Percentiles rank a stretch among this genome's conserved stretches.
Evolutionary conservation across 352 stramenopile genomes (phyloP).

Genomic region (Globisporangium spiculum): DNA sequence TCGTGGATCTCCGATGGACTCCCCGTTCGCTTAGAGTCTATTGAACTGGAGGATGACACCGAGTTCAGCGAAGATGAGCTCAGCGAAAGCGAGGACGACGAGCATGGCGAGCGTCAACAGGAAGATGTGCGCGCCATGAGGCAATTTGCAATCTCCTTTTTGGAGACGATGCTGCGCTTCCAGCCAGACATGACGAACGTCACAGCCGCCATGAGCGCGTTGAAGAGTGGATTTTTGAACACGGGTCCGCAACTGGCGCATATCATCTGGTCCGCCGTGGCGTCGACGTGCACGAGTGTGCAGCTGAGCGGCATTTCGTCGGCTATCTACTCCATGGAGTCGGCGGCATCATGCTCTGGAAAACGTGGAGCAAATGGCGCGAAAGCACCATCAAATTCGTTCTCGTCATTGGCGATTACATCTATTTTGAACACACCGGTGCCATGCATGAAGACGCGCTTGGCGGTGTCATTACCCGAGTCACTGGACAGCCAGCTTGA

Average conservation of each 20-base stretch:
- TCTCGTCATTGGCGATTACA: constrained; percentile 71
- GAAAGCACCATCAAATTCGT: constrained; percentile 25
- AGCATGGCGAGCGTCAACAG: constrained; percentile 16
- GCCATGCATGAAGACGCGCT: constrained; percentile 52
- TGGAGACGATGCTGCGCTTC: constrained; percentile 66
- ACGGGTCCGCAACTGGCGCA: constrained; percentile 66
- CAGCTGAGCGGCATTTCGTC: constrained; percentile 73
- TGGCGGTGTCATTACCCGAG: constrained; percentile 67
- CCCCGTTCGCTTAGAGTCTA: constrained; percentile 34
- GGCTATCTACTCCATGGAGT: constrained; percentile 54
- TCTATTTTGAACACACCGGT: constrained; percentile 54
- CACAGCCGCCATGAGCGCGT: constrained; percentile 40
- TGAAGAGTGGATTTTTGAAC: constrained; percentile 75
- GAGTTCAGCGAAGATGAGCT: constrained; percentile 20
- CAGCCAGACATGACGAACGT: constrained; percentile 59
- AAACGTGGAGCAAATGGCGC: constrained; percentile 12
- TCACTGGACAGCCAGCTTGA: constrained; percentile 64
- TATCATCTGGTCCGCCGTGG: constrained; percentile 73
- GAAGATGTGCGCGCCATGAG: constrained; percentile 72
- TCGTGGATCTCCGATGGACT: constrained; percentile 58
- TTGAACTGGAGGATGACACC: constrained; percentile 35
- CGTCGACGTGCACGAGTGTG: constrained; percentile 57
- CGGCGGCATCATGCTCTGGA: constrained; percentile 18
- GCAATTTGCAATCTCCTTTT: constrained; percentile 66
- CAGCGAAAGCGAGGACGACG: constrained; percentile 28